phyloP scores from a whole-genome alignment of 23 red algal species.

The Agarophyton chilense region DNA sequence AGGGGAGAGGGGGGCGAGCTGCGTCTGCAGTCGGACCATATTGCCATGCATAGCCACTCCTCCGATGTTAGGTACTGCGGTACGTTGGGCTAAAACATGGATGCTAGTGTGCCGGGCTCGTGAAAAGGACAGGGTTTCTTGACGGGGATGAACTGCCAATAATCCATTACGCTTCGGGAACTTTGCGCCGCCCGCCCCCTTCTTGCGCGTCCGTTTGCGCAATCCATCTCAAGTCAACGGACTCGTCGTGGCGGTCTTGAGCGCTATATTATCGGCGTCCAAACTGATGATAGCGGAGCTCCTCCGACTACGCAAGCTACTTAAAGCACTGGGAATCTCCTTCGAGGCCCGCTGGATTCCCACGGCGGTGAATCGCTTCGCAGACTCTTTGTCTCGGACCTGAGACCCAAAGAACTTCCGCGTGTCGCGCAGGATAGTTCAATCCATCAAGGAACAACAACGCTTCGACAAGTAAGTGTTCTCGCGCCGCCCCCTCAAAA shows the following conservation, averaged over 20 bases:
- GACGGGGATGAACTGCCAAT: neutral
- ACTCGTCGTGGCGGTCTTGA: neutral
- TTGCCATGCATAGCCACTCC: neutral
- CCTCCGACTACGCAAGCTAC: neutral
- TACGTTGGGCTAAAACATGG: neutral
- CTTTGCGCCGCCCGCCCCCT: neutral
- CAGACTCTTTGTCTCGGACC: too few species aligned
- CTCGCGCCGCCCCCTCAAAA: too few species aligned
- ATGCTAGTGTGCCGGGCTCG: too few species aligned
- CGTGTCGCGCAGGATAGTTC: too few species aligned
- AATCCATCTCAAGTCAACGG: neutral
- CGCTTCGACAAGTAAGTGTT: too few species aligned
- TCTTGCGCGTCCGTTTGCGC: neutral
- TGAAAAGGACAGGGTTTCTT: neutral
- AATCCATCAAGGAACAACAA: too few species aligned
- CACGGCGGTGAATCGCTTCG: neutral
- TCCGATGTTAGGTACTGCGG: neutral
- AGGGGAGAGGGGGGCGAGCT: neutral
- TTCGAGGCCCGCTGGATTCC: neutral
- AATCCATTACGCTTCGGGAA: neutral
- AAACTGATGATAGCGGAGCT: constrained; percentile 25
- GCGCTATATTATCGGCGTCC: neutral
- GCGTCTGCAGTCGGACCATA: neutral
- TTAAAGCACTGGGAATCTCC: neutral
- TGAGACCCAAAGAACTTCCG: too few species aligned